Conservation (phyloP, 106 monocot genomes). For the Dioscorea alata region DNA sequence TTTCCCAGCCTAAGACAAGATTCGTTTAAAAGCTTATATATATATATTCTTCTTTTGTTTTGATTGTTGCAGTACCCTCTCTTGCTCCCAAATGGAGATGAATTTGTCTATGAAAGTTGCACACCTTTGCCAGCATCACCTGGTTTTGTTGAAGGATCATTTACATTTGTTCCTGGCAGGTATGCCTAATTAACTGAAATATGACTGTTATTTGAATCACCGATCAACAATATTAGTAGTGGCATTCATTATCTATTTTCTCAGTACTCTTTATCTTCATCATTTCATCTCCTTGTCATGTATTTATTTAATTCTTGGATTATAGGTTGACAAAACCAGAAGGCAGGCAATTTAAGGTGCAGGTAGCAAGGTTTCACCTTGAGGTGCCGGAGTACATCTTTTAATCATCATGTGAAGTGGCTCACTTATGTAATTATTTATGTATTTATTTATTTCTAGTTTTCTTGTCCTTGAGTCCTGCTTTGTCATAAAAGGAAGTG, state of each 20-base stretch:
- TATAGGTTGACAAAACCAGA: conserved; percentile 50
- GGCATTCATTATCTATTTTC: background rate
- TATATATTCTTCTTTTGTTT: background rate
- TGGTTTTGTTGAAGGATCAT: conserved; percentile 84
- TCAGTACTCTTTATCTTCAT: too few relatives aligned
- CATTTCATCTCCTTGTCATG: background rate
- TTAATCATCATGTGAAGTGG: conserved; percentile 6
- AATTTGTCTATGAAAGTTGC: conserved; percentile 95
- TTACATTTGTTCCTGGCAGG: conserved; percentile 98
- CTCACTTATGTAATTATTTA: too few relatives aligned
- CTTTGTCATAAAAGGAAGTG: too few relatives aligned
- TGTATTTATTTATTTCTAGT: too few relatives aligned
- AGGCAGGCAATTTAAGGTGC: conserved; percentile 69
- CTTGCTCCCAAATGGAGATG: conserved; percentile 39
- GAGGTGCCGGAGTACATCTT: conserved; percentile 69
- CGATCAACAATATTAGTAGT: too few relatives aligned
- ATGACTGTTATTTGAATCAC: background rate
- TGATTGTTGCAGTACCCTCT: conserved; percentile 60
- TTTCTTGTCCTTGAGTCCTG: too few relatives aligned
- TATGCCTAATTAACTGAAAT: conserved; percentile 10
- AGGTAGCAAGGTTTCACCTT: conserved; percentile 58
- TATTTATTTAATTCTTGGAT: background rate
- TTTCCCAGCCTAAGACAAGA: background rate
- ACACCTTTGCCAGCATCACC: conserved; percentile 25
- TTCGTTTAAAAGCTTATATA: background rate